Percentiles rank a stretch among this genome's conserved stretches.
These are phyloP conservation scores for Bipolaris gigantea DNA, from an alignment of 2,329 filamentous ascomycete genomes.

Conservation along the genomic window DNA sequence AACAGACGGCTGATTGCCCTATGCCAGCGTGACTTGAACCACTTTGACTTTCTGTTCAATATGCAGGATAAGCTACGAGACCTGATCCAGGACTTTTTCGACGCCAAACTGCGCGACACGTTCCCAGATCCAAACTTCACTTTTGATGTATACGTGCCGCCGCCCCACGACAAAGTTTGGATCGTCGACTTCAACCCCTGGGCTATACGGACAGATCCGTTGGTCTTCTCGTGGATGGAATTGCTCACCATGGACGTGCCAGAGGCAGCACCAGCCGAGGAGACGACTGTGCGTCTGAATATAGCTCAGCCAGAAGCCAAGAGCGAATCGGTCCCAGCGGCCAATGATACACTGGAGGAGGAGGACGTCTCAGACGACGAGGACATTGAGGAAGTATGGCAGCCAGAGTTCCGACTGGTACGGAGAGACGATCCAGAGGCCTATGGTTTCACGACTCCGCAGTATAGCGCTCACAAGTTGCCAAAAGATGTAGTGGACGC, in stretches of 20 bases:
- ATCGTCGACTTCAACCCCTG: conserved; percentile 95
- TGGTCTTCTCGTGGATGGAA: conserved; percentile 90
- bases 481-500: conserved; percentile 87
- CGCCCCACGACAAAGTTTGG: conserved; percentile 73
- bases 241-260: conserved; percentile 72
- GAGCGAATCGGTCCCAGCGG: not conserved
- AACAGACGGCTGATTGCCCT: conserved; percentile 77
- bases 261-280: conserved; percentile 5
- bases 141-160: conserved; percentile 91
- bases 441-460: conserved; percentile 79
- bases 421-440: conserved; percentile 84
- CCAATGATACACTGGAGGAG: conserved; percentile 1
- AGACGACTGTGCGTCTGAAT: conserved; percentile 36
- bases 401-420: conserved; percentile 80
- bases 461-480: conserved; percentile 94
- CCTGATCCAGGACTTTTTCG: conserved; percentile 77
- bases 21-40: conserved; percentile 85
- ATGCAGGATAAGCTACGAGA: conserved; percentile 68
- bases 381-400: conserved; percentile 60
- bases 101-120: conserved; percentile 68
- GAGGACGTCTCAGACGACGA: conserved; percentile 43
- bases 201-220: conserved; percentile 83
- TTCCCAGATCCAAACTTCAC: conserved; percentile 84
- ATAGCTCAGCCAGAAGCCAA: conserved; percentile 10
- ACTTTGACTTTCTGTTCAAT: conserved; percentile 78